Evolutionary conservation across 2,329 filamentous ascomycete species (phyloP), one percentile per base, ranked within the genome.

Genomic region (Cladosporium sp.): DNA sequence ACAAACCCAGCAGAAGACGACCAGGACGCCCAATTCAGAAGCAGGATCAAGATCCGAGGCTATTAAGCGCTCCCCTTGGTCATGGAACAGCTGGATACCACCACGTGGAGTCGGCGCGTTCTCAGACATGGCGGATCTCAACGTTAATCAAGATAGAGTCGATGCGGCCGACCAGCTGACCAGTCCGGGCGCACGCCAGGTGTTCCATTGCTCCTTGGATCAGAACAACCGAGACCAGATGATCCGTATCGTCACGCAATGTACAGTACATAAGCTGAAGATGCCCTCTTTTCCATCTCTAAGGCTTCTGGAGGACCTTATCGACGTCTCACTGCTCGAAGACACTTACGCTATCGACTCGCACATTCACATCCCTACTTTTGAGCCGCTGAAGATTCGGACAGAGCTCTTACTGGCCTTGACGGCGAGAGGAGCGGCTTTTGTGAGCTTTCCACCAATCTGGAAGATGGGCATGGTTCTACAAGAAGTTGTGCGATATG

Each of bases 221-320:
- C 52, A 58, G 31, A 54, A 57, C 31, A 56, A 53, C 8, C 46
- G 62, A 48, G 62, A 64, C 42, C 57, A 60, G 4, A 64, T 64
- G 61, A 62, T 64, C 13, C 52, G 60, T 11, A 51, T 59, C 2
- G 57, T 63, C 8, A 63, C 62, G 3, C 58, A 62, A 22, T 52
- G 49, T 22, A 52, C 49, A 7, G 43, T 52, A 3, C 49, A 52
- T 10, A 45, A 46, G 22, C 9, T 52, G 49, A 46, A 35, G 42
- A 79, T 76, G 31, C 77, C 74, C 1, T 82, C 82, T 0, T 85
- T 86, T 55, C 81, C 82, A 0, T 80, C 79, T 1, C 72, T 79
- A 9, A 75, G 80, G 14, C 64, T 81, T 18, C 70, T 85, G 54
- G 82, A 85, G 55, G 78, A 76, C 3, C 71, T 85, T 54, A 70